Evolutionary conservation across 495 filamentous ascomycete species (phyloP), one percentile per base, ranked within the genome.

Genomic region (Trichoderma reesei): DNA sequence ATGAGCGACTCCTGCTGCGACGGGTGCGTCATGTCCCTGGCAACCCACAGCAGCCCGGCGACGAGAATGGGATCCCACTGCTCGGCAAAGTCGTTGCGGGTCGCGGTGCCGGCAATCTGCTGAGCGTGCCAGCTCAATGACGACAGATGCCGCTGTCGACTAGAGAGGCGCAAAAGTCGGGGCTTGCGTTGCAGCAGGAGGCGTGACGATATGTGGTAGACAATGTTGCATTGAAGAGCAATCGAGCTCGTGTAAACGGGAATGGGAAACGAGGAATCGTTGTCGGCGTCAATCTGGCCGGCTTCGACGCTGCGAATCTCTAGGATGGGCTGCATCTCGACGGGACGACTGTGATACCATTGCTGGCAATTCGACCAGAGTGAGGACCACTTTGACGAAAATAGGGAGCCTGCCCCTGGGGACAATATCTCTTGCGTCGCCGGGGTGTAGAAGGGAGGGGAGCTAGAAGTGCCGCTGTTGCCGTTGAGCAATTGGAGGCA

Each of bases 11-110:
- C 51, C 11, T 56, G 51, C 51, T 56, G 51, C 31, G 51, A 56
- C 51, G 51, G 51, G 34, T 56, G 51, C 31, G 51, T 56, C 51
- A 56, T 56, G 51, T 56, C 51, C 31, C 51, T 56, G 26, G 51
- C 51, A 33, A 56, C 34, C 51, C 51, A 56, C 51, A 56, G 26
- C 51, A 56, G 31, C 26, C 51, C 51, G 3, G 51, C 51, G 26
- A 56, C 9, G 51, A 56, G 31, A 34, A 56, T 56, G 16, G 51
- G 51, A n/a, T 56, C 51, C 51, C 51, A 56, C 9, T 56, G 51
- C 31, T 56, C 51, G 9, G 51, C 51, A 34, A 56, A 56, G 9
- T 56, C 51, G 26, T 56, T 56, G 51, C 51, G 51, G 9, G 51
- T 56, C 26, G 51, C 51, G 1, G 51, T 34, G 33, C 51, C 51